A percentile compares a stretch with the other conserved stretches of the same genome.
These are phyloP conservation scores for Rhizomucor miehei DNA, from an alignment of 371 early-diverging fungal genomes.

Conservation along the genomic window DNA sequence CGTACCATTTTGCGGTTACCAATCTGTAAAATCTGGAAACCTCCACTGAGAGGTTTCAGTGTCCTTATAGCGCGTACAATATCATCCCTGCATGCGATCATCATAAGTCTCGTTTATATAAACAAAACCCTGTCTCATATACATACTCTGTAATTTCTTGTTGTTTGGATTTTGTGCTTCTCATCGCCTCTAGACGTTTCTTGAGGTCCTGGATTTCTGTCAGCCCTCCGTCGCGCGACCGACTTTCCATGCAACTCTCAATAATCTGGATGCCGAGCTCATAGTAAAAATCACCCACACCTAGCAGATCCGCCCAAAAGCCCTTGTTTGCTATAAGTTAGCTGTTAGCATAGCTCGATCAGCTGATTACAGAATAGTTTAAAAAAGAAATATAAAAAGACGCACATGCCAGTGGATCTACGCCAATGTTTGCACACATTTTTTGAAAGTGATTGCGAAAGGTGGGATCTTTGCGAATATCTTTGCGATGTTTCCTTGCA, in stretches of 20 bases:
- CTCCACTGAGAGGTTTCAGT: conserved; percentile 80
- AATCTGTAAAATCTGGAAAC: conserved; percentile 78
- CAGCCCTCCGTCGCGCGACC: conserved; percentile 88
- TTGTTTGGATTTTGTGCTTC: conserved; percentile 42
- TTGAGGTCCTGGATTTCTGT: conserved; percentile 81
- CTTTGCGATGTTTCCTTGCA: conserved; percentile 81
- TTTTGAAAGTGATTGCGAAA: conserved; percentile 90
- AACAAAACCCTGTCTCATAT: background rate
- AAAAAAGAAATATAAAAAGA: background rate
- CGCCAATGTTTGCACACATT: conserved; percentile 92
- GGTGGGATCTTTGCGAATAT: conserved; percentile 84
- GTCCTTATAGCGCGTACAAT: conserved; percentile 83
- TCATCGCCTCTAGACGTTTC: conserved; percentile 60
- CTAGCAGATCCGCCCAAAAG: conserved; percentile 90
- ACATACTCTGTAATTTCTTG: conserved; percentile 39
- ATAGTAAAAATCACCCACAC: conserved; percentile 97
- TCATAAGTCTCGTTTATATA: background rate
- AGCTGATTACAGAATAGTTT: too few species aligned
- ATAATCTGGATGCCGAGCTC: conserved; percentile 92
- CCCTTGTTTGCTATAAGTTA: conserved; percentile 83
- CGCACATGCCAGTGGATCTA: conserved; percentile 93
- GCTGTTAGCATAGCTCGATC: too few species aligned
- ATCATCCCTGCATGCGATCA: conserved; percentile 61
- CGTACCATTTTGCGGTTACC: conserved; percentile 81
- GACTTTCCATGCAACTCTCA: conserved; percentile 81